Conservation (phyloP, 2,329 filamentous ascomycete genomes). For the Fusarium nygamai region DNA sequence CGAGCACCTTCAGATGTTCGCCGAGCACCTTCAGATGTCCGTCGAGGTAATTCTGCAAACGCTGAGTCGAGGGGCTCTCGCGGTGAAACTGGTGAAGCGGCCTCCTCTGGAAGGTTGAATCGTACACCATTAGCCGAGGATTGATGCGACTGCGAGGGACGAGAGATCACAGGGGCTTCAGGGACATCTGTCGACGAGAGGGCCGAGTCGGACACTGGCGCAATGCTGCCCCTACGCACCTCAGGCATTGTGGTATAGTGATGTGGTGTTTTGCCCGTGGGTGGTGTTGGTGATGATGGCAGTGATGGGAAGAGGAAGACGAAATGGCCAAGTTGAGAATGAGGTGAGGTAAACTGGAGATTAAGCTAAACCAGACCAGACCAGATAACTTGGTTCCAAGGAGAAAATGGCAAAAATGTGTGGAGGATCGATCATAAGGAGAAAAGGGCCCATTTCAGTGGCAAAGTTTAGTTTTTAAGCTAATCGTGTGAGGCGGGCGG, state of each 20-base stretch:
- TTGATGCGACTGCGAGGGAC: conserved; percentile 29
- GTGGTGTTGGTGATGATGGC: neutral
- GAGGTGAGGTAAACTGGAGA: neutral
- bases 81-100: conserved; percentile 1
- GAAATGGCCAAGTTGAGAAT: neutral
- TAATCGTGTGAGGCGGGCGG: neutral
- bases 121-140: conserved; percentile 24
- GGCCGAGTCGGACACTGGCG: conserved; percentile 34
- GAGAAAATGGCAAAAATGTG: conserved; percentile 1
- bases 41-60: conserved; percentile 39
- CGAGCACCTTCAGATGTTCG: too few species aligned
- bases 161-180: conserved; percentile 11
- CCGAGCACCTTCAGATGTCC: conserved; percentile 28
- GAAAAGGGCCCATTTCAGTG: conserved; percentile 16
- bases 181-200: conserved; percentile 29
- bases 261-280: neutral
- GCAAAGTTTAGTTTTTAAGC: conserved; percentile 16
- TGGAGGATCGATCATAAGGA: neutral
- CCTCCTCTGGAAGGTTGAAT: conserved; percentile 26
- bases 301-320: neutral
- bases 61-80: conserved; percentile 28
- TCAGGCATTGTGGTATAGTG: conserved; percentile 42
- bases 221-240: conserved; percentile 43
- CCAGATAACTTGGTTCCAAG: neutral
- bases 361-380: conserved; percentile 3